Conservation (phyloP, 805 yeast species). For the Lipomyces yamanashiensis region DNA sequence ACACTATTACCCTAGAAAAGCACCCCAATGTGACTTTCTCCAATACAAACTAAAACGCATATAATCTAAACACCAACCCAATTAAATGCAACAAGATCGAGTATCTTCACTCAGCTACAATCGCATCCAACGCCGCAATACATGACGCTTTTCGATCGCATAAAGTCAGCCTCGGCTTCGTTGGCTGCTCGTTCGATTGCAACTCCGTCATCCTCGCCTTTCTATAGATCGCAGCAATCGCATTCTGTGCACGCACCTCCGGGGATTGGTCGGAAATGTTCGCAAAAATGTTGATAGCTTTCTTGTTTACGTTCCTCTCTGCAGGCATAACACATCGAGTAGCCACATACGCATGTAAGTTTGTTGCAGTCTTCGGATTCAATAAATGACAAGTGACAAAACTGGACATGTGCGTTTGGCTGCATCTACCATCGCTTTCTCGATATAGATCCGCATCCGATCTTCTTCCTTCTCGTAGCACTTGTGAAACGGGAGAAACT, state of each 20-base stretch:
- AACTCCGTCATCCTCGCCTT: constrained; percentile 32
- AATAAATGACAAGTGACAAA: constrained; percentile 34
- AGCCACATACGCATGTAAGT: constrained; percentile 37
- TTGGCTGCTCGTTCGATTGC: constrained; percentile 34
- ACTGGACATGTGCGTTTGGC: constrained; percentile 36
- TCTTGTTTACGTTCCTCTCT: constrained; percentile 32
- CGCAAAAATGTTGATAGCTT: constrained; percentile 33
- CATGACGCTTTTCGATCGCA: constrained; percentile 17
- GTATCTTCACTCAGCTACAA: constrained; percentile 17
- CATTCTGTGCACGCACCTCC: constrained; percentile 35
- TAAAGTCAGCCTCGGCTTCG: constrained; percentile 32
- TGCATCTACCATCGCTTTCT: constrained; percentile 36
- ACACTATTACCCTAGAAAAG: not conserved
- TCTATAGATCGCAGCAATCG: constrained; percentile 36
- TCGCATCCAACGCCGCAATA: constrained; percentile 15
- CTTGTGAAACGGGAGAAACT: constrained; percentile 34
- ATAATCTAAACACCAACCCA: not conserved
- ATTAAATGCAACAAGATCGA: not conserved
- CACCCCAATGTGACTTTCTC: not conserved
- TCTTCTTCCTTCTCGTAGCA: constrained; percentile 36
- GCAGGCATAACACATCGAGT: constrained; percentile 36
- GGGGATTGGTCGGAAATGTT: constrained; percentile 33
- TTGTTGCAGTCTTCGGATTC: constrained; percentile 37
- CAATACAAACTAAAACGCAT: not conserved
- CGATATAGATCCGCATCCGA: constrained; percentile 31